phyloP scores from a whole-genome alignment of 805 yeast species.

The Saccharomycopsis olivae region DNA sequence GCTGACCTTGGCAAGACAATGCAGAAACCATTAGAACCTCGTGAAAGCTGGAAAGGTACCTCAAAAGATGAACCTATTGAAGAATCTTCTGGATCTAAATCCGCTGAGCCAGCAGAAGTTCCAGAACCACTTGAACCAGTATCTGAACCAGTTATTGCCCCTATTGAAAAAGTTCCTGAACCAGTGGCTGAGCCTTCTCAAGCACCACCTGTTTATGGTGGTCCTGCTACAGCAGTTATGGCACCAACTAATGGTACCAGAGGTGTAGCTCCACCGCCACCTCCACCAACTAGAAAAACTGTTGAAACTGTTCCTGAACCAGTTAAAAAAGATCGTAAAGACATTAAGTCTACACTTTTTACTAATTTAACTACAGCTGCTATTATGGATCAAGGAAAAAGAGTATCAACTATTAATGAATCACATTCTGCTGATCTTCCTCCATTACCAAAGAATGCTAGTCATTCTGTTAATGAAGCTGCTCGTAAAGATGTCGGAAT shows the following conservation, averaged over 20 bases:
- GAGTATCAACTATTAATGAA: constrained; percentile 15
- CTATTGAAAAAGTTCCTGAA: not conserved
- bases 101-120: too few species aligned
- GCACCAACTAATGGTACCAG: constrained; percentile 9
- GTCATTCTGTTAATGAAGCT: constrained; percentile 11
- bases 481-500: not conserved
- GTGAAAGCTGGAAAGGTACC: too few species aligned
- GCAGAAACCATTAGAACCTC: too few species aligned
- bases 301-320: constrained; percentile 10
- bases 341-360: constrained; percentile 37
- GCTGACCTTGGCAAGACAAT: constrained; percentile 12
- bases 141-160: not conserved
- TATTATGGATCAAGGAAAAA: constrained; percentile 20
- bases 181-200: not conserved
- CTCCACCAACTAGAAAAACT: constrained; percentile 18
- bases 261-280: constrained; percentile 13
- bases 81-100: too few species aligned
- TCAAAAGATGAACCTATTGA: not conserved
- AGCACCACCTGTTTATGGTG: not conserved
- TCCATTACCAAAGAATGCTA: constrained; percentile 20
- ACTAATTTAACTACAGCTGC: constrained; percentile 32
- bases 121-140: too few species aligned
- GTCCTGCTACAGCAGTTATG: not conserved
- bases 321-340: constrained; percentile 23
- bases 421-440: constrained; percentile 9